phyloP scores from a whole-genome alignment of 2,329 filamentous ascomycete genomes.

The Graphilbum sp. region DNA sequence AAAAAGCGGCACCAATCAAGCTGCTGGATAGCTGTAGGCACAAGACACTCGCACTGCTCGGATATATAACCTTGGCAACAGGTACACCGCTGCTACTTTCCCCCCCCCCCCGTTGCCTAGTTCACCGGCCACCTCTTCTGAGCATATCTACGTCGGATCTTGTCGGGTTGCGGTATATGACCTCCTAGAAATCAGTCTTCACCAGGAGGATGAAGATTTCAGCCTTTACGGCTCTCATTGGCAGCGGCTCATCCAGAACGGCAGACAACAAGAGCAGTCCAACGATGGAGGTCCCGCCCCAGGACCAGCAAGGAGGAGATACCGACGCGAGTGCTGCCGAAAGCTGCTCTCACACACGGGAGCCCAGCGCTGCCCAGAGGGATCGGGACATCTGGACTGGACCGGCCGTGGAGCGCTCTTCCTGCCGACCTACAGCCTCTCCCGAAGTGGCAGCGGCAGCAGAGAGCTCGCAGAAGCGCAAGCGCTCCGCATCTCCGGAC shows the following conservation, averaged over 20 bases:
- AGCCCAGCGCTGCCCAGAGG: too few relatives aligned
- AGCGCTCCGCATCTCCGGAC: constrained; percentile 50
- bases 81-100: too few relatives aligned
- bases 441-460: constrained; percentile 28
- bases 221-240: constrained; percentile 35
- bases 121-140: too few relatives aligned
- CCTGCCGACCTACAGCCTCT: constrained; percentile 23
- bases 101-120: too few relatives aligned
- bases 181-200: too few relatives aligned
- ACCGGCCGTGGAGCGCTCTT: constrained; percentile 23
- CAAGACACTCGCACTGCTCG: too few relatives aligned
- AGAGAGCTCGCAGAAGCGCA: constrained; percentile 45
- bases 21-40: too few relatives aligned
- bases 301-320: constrained; percentile 1
- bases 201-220: constrained; percentile 30
- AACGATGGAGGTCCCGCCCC: constrained; percentile 10
- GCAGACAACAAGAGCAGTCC: constrained; percentile 1
- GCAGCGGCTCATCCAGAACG: constrained; percentile 23
- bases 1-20: too few relatives aligned
- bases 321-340: too few relatives aligned
- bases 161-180: too few relatives aligned
- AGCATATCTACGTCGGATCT: too few relatives aligned
- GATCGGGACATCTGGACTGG: constrained; percentile 25
- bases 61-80: too few relatives aligned
- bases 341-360: constrained; percentile 8